Conservation (phyloP, 148 eudicot genomes). For the Vaccinium myrtillus region DNA sequence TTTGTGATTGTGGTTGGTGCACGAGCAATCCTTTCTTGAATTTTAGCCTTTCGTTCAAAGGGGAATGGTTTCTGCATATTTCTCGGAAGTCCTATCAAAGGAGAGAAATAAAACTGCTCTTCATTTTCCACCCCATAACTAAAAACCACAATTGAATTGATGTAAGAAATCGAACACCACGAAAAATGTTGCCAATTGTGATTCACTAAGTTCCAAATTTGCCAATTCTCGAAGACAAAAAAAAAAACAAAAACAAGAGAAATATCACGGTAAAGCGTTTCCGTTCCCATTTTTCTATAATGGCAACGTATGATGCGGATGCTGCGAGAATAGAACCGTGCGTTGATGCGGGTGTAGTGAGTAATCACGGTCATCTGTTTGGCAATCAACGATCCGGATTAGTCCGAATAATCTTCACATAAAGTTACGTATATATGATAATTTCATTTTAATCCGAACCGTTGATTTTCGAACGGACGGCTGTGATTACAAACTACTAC, state of each 20-base stretch:
- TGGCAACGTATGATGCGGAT: neutral
- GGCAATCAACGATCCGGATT: too few relatives aligned
- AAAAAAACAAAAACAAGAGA: neutral
- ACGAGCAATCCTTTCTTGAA: neutral
- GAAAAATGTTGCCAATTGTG: neutral
- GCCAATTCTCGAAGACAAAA: neutral
- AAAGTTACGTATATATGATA: too few relatives aligned
- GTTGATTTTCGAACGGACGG: too few relatives aligned
- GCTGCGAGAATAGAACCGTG: neutral
- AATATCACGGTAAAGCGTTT: neutral
- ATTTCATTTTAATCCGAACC: too few relatives aligned
- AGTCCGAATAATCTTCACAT: too few relatives aligned
- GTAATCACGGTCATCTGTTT: too few relatives aligned
- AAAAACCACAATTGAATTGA: neutral
- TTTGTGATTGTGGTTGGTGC: neutral
- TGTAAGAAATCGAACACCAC: neutral
- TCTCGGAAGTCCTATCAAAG: neutral
- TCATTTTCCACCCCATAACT: neutral
- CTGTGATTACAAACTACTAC: too few relatives aligned
- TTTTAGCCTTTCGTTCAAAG: slow-evolving; percentile 1
- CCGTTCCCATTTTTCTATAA: neutral
- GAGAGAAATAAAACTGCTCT: neutral
- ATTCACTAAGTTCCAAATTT: neutral
- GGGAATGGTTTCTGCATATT: neutral
- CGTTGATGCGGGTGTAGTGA: too few relatives aligned